Conservation (phyloP, 257 asterid genomes). For the Verbena officinalis region DNA sequence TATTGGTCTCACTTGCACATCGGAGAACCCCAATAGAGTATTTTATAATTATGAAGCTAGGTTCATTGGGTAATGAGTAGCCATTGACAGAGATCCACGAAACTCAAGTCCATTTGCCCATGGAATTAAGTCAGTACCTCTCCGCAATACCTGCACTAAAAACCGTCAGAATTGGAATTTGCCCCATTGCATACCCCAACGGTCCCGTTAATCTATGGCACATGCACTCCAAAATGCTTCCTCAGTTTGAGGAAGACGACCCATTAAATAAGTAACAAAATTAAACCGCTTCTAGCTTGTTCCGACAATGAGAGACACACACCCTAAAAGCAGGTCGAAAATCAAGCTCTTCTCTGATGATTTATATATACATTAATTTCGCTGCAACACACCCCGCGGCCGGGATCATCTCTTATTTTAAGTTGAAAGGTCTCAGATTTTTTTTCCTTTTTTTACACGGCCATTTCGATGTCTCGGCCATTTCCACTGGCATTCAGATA, state of each 20-base stretch:
- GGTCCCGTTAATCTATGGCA: background rate
- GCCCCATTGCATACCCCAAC: background rate
- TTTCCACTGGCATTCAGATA: background rate
- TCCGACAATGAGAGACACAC: slow-evolving; percentile 21
- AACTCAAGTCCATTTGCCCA: background rate
- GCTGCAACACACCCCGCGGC: too few species aligned
- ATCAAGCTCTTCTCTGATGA: background rate
- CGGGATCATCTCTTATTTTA: background rate
- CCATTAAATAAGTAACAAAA: background rate
- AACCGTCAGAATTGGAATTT: slow-evolving; percentile 11
- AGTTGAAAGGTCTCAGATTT: background rate
- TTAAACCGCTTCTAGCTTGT: background rate
- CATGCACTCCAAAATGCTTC: background rate
- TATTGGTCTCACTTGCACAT: background rate
- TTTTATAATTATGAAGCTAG: background rate
- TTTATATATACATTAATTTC: slow-evolving; percentile 3
- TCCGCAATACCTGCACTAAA: slow-evolving; percentile 25
- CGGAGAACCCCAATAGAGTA: slow-evolving; percentile 2
- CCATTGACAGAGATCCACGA: background rate
- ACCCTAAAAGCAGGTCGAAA: slow-evolving; percentile 18
- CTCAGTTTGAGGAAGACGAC: slow-evolving; percentile 1
- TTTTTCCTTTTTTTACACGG: background rate
- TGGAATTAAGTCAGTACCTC: background rate
- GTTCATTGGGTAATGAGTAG: background rate
- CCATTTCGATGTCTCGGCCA: slow-evolving; percentile 20